Evolutionary conservation across 2,329 filamentous ascomycete genomes (phyloP).

Genomic region (Orbilia quercus): DNA sequence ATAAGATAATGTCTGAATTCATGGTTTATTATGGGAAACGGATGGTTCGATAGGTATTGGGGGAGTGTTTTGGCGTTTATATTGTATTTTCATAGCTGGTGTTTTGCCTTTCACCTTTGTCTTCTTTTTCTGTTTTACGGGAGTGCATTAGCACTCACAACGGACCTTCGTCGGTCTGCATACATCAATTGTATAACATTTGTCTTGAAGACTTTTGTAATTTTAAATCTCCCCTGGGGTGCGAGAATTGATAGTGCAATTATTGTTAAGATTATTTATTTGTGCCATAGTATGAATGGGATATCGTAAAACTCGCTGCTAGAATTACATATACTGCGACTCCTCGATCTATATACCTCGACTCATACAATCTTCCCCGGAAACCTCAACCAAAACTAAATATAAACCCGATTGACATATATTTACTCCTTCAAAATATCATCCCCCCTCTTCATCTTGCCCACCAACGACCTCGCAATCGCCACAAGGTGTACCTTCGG

Average conservation of each 20-base stretch:
- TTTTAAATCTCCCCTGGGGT: background rate
- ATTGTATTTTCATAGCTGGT: conserved; percentile 21
- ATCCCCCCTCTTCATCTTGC: conserved; percentile 69
- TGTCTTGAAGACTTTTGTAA: background rate
- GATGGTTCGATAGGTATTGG: conserved; percentile 33
- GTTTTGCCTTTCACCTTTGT: too few species aligned
- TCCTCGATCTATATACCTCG: too few species aligned
- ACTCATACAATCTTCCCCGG: too few species aligned
- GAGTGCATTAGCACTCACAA: background rate
- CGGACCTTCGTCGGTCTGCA: background rate
- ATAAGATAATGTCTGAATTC: conserved; percentile 27
- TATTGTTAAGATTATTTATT: background rate
- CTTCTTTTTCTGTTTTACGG: too few species aligned
- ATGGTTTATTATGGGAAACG: conserved; percentile 33
- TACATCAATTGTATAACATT: conserved; percentile 1
- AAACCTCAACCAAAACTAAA: too few species aligned
- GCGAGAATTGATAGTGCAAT: background rate
- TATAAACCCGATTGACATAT: background rate
- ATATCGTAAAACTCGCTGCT: too few species aligned
- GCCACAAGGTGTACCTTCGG: conserved; percentile 74
- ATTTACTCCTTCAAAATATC: conserved; percentile 25
- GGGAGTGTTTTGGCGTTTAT: conserved; percentile 51
- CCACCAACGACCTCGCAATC: conserved; percentile 74
- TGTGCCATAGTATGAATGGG: too few species aligned
- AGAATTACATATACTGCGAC: too few species aligned